phyloP scores from a whole-genome alignment of 148 eudicot species.

The Diospyros kaki region DNA sequence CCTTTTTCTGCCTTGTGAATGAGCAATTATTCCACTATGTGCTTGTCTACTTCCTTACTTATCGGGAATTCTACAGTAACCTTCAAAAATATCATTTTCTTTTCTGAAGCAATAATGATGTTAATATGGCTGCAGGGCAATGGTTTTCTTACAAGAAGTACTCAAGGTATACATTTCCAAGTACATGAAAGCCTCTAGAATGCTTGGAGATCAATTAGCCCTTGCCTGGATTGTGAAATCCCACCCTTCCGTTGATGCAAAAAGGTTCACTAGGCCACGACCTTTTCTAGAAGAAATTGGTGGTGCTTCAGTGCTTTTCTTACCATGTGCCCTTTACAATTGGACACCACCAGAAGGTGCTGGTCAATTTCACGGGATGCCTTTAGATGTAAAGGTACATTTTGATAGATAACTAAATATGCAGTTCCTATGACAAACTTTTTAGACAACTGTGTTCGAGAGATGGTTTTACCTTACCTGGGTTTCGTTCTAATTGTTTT shows the following conservation, averaged over 20 bases:
- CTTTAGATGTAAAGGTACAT: constrained; percentile 88
- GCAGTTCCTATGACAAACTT: not conserved
- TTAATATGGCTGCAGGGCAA: constrained; percentile 50
- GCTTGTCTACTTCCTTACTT: constrained; percentile 1
- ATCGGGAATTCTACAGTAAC: not conserved
- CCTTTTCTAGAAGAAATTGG: constrained; percentile 54
- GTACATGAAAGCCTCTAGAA: constrained; percentile 90
- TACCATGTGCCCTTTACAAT: constrained; percentile 83
- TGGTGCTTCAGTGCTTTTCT: constrained; percentile 70
- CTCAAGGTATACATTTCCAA: constrained; percentile 59
- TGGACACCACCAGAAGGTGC: constrained; percentile 99
- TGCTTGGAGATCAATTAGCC: constrained; percentile 97
- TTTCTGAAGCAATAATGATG: not conserved
- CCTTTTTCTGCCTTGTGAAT: not conserved
- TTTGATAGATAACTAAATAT: not conserved
- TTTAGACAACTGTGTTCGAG: not conserved
- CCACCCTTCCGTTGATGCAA: constrained; percentile 57
- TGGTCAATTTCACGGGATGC: constrained; percentile 99
- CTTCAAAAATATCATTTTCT: not conserved
- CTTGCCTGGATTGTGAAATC: constrained; percentile 89
- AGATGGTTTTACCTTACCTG: not conserved
- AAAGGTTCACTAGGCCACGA: constrained; percentile 51
- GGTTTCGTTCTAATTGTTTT: not conserved
- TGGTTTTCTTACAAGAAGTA: constrained; percentile 68
- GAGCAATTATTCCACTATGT: not conserved